Base-by-base conservation (phyloP, 225 moss, liverwort and hornwort genomes). In the Lunularia cruciata region DNA sequence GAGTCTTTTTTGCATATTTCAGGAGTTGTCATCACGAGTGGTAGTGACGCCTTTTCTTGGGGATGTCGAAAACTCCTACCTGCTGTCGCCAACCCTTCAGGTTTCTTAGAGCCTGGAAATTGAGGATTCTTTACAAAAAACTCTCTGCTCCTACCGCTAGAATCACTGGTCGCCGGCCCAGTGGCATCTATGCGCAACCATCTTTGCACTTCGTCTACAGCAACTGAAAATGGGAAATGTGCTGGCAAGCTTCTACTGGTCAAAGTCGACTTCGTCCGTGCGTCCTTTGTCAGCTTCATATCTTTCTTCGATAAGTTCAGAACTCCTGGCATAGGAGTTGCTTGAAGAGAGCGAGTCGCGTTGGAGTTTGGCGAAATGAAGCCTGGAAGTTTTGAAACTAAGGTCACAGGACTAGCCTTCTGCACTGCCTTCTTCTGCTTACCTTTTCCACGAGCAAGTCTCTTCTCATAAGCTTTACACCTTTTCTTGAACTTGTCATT, bases 221-320 rank as follows among this genome's bases (percentile, higher is more conserved):
- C 30, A 56, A 72, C 68, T 48, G 82, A 74, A 28, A 27, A 26
- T 55, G 71, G 62, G 31, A 75, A 69, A 39, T 78, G 46, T 19
- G 70, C 42, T 27, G 82, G 77, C 68, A 82, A 72, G 72, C 78
- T 82, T 64, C 74, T 53, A 49, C 74, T 63, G 2, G 70, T 78
- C 62, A 82, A 58, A 55, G 65, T 81, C 36, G 34, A 3, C 68
- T 68, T 77, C 27, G 74, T 54, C 34, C 58, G 54, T 25, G 51
- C 63, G 34, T 73, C 66, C 25, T 69, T 64, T 52, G 46, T 47
- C 47, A 56, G 8, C 58, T 73, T 82, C 20, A 58, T 56, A 30
- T 75, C 74, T 63, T 55, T 71, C 57, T 47, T 74, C 0, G 65
- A 74, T 27, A 72, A 65, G 31, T 63, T 74, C 6, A 68, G 51